Base-by-base conservation (phyloP, 169 alveolate genomes). In the Theileria parva region DNA sequence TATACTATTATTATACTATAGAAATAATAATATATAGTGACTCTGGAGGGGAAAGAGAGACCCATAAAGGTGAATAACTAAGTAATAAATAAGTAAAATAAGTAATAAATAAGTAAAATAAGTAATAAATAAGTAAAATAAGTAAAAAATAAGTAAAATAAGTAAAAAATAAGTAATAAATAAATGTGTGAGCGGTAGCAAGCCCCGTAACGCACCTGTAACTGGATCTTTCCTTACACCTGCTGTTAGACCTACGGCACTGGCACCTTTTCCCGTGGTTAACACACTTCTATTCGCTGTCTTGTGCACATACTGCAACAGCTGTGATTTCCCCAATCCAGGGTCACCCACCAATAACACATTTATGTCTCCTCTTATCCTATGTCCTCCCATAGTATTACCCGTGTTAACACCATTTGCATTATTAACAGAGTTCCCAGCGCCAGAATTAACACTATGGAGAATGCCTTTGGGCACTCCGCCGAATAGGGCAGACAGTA, bases 221-320 rank as follows among this genome's bases (percentile, higher is more conserved):
- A 63, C 48, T 37, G 98, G 98, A 89, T 99, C 99, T 83, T 97
- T 97, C 77, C 99, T 86, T 53, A 97, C 98, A 63, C 98, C 98
- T 7, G 98, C 98, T 0, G 99, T 98, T 53, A 99, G 95, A 75
- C 99, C 99, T 50, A 98, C 99, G 0, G 99, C 99, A 21, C 99
- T 93, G 21, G 99, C 99, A 23, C 99, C 99, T 86, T 99, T 98
- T 27, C 99, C 99, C 19, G 99, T 97, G 17, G 99, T 96, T 87
- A 96, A 96, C 27, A 98, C 99, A 17, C 97, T 93, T 72, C 99
- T 91, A 28, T 96, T 97, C 87, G 97, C 96, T 34, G 99, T 97
- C 86, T 98, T 95, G 86, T 98, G 98, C 12, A 97, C 98, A 89
- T 97, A 98, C 80, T 98, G 98, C 74, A 99, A 93, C 85, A 97